Evolutionary conservation across 139 green algal genomes (phyloP).

Genomic region (Chlorella sp.): DNA sequence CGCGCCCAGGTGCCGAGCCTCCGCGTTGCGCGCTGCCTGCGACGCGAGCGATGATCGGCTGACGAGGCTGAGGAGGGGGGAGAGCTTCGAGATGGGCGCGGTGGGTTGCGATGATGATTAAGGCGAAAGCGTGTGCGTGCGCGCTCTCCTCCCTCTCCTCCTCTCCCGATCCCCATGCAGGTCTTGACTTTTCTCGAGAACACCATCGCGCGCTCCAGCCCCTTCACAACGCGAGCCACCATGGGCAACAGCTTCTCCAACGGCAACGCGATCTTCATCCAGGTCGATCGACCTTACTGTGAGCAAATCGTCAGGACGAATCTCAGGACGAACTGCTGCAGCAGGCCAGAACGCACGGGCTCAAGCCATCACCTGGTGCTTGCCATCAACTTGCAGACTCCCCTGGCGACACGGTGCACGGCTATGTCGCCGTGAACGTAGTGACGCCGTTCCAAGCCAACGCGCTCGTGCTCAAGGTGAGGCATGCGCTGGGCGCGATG

Average conservation of each 20-base stretch:
- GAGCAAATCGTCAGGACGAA: not conserved
- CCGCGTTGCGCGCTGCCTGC: too few species aligned
- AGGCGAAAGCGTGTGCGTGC: too few species aligned
- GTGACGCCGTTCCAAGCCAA: not conserved
- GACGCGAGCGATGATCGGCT: too few species aligned
- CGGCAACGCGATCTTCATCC: not conserved
- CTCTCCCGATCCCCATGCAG: too few species aligned
- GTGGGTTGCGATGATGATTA: too few species aligned
- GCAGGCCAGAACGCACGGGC: not conserved
- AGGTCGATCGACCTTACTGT: slow-evolving; percentile 2
- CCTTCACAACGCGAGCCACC: too few species aligned
- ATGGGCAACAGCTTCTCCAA: slow-evolving; percentile 1
- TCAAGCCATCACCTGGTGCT: not conserved
- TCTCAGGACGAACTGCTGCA: not conserved
- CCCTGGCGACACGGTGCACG: not conserved
- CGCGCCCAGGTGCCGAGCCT: too few species aligned
- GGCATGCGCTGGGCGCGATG: not conserved
- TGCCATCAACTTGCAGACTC: slow-evolving; percentile 1
- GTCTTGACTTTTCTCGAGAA: too few species aligned
- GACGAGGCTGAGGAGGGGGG: too few species aligned
- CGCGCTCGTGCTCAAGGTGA: slow-evolving; percentile 4
- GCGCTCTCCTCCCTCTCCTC: too few species aligned
- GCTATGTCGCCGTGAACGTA: not conserved
- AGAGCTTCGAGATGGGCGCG: too few species aligned
- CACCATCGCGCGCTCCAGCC: too few species aligned